Evolutionary conservation across 208 protist genomes (phyloP), one percentile per base, ranked within the genome.

Genomic region (Phytomonas serpens): DNA sequence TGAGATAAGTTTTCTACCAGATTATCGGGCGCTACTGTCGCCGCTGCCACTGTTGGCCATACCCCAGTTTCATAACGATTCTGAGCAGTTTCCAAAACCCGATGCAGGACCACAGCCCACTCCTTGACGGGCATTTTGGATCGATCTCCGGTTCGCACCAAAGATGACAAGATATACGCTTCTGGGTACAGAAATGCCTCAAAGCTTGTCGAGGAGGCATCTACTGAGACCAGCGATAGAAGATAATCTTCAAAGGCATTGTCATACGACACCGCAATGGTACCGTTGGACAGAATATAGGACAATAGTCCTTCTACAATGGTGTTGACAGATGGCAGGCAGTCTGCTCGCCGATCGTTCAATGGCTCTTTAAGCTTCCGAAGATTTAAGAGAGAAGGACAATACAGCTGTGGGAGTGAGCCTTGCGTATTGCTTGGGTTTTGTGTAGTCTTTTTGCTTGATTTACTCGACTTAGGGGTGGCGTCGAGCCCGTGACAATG

Each of bases 121-220:
- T 64, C 71, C 65, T 74, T 72, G 66, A 89, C 80, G 27, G 86
- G 89, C 42, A 88, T 37, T 75, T 73, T 78, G 23, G 70, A 71
- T 5, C 74, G 34, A 31, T 81, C 70, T 10, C 69, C 72, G 52
- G 86, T 75, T 70, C 83, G 82, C 51, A 95, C 72, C 70, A 95
- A 29, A 19, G 83, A 77, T 19, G 78, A 74, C 29, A 92, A 71
- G 47, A 95, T 74, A 73, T 80, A 79, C 47, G 76, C 81, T 72
- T 92, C 77, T 0, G 84, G 85, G 73, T 90, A 93, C 47, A 95
- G 72, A 68, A 92, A 90, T 4, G 14, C 42, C 37, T 88, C 80
- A 30, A 87, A 80, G 38, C 42, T 77, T 6, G n/a, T 72, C 51
- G 67, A 31, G 13, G 77, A 40, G 30, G 63, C 29, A 5, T 62